phyloP scores from a whole-genome alignment of 208 protist genomes.

The Willaertia magna region DNA sequence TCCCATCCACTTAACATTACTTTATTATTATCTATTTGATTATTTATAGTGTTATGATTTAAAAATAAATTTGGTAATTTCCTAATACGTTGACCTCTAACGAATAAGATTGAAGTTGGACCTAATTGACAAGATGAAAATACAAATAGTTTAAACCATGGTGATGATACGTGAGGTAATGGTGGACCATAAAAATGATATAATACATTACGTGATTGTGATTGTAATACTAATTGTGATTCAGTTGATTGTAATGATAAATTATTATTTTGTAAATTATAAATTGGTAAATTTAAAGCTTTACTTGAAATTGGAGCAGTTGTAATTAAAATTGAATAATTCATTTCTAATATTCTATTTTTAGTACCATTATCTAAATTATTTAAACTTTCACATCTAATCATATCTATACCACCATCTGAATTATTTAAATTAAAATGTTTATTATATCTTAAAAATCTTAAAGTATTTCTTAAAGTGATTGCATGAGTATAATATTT shows the following conservation, averaged over 20 bases:
- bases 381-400: conserved; percentile 70
- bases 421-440: conserved; percentile 36
- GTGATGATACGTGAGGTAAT: background rate
- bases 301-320: conserved; percentile 13
- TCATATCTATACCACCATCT: conserved; percentile 49
- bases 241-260: too few relatives aligned
- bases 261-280: too few relatives aligned
- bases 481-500: conserved; percentile 65
- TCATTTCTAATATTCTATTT: conserved; percentile 58
- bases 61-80: background rate
- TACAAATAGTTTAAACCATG: background rate
- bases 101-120: background rate
- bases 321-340: conserved; percentile 41
- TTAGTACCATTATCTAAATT: conserved; percentile 64
- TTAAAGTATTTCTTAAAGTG: conserved; percentile 51
- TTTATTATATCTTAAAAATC: conserved; percentile 34
- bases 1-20: background rate
- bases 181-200: conserved; percentile 5
- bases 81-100: background rate
- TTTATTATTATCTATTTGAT: background rate
- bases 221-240: too few relatives aligned
- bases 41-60: too few relatives aligned
- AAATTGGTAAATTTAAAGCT: conserved; percentile 15
- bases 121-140: background rate
- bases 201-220: too few relatives aligned